These are phyloP conservation scores for Helenozyma baotianmanensis DNA, from an alignment of 805 yeast genomes.

Conservation along the genomic window DNA sequence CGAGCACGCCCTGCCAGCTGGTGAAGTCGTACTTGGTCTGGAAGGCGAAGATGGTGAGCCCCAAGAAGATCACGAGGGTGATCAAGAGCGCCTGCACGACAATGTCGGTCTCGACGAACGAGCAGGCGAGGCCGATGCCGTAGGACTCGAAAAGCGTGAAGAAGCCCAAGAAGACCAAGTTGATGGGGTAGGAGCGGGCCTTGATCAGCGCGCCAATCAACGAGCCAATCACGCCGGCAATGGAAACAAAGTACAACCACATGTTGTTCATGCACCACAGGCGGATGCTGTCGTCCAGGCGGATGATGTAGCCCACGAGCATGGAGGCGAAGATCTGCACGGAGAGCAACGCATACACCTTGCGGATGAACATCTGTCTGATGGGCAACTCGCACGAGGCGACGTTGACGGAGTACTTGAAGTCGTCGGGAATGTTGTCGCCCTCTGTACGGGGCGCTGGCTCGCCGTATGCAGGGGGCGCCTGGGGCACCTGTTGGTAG, in stretches of 20 bases:
- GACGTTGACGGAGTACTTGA: conserved; percentile 75
- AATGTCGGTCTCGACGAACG: conserved; percentile 56
- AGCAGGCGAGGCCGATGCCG: conserved; percentile 61
- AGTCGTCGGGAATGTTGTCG: conserved; percentile 49
- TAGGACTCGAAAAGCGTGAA: conserved; percentile 78
- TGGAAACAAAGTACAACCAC: conserved; percentile 55
- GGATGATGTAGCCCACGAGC: conserved; percentile 49
- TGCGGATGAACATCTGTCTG: conserved; percentile 70
- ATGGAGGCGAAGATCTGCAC: conserved; percentile 63
- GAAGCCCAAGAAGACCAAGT: conserved; percentile 52
- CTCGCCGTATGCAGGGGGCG: conserved; percentile 14
- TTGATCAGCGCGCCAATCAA: conserved; percentile 60
- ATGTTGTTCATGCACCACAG: conserved; percentile 54
- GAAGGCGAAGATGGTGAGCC: conserved; percentile 70
- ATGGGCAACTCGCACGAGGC: conserved; percentile 72
- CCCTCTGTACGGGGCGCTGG: conserved; percentile 13
- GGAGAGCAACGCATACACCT: conserved; percentile 69
- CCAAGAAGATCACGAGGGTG: conserved; percentile 68
- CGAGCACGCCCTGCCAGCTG: conserved; percentile 55
- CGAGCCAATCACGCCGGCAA: conserved; percentile 57
- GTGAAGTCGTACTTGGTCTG: conserved; percentile 75
- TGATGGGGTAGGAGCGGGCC: conserved; percentile 66
- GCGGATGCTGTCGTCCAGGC: conserved; percentile 40
- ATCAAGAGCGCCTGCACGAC: conserved; percentile 68
- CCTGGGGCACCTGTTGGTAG: conserved; percentile 6